Evolutionary conservation across 2,329 filamentous ascomycete genomes (phyloP), one percentile per base, ranked within the genome.

Genomic region (Zymoseptoria brevis): DNA sequence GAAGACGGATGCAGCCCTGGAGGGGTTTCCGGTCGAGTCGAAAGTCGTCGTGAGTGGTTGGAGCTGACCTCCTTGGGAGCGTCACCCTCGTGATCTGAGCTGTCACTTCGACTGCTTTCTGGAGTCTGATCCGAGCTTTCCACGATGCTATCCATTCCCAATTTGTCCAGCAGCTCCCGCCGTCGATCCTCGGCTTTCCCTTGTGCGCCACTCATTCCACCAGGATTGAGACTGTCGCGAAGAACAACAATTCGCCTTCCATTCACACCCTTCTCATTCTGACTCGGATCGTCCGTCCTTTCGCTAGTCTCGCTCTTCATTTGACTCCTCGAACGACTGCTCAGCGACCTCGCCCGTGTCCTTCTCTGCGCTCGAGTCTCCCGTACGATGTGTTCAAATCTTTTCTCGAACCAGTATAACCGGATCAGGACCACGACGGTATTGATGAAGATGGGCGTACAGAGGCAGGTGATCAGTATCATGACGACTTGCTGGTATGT

Each of bases 331-430:
- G 57, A 64, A 60, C 62, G 64, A 55, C 73, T 83, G 53, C 76
- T 81, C 57, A 77, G 77, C 75, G 71, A 87, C 75, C 76, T 84
- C 75, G 70, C 88, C 76, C 78, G 85, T 77, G 75, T 87, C 57
- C 81, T 80, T 57, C 92, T 84, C 56, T 86, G 78, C 50, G 77
- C 79, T 57, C 85, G 83, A 1, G 89, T 86, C 67, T 96, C 89
- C 35, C 81, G 81, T 13, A 88, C 91, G 64, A 96, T 83, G 67
- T 89, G 82, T 71, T 96, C 88, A 71, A 99, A 97, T 7, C 92
- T 85, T 74, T 95, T 96, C 75, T 99, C 92, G 72, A 99, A 99
- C 93, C 93, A 99, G 75, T 96, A 96, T 1, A 99, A 79, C 24
- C 94, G 88, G 13, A 97, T 81, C 67, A 96, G 93, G 7, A 99